Percentiles rank a stretch among this genome's conserved stretches.
phyloP scores from a whole-genome alignment of 2,329 filamentous ascomycete genomes.

The Nakataea oryzae region DNA sequence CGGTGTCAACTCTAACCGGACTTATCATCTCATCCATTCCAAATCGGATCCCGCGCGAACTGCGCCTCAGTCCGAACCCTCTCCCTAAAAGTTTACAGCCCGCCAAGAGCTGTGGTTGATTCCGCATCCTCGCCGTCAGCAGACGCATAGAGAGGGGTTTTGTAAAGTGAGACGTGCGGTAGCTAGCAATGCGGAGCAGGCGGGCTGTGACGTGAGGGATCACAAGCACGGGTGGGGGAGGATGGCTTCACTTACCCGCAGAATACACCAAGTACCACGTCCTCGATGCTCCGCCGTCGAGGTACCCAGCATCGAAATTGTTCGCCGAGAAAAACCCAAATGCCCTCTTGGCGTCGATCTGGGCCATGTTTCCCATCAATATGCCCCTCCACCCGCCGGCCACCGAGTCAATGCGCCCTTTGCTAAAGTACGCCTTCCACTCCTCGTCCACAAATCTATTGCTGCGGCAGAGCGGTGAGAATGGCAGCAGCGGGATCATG shows the following conservation, averaged over 20 bases:
- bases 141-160: background rate
- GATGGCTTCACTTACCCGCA: constrained; percentile 64
- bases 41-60: background rate
- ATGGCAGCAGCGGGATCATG: constrained; percentile 68
- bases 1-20: background rate
- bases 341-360: constrained; percentile 58
- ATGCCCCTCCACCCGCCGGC: constrained; percentile 78
- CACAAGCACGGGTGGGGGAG: background rate
- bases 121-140: background rate
- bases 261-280: constrained; percentile 79
- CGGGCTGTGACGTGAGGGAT: too few species aligned
- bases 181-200: too few species aligned
- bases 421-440: constrained; percentile 69
- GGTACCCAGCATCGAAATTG: constrained; percentile 55
- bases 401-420: constrained; percentile 54
- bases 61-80: background rate
- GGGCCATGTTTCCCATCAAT: constrained; percentile 70
- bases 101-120: background rate
- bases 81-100: background rate
- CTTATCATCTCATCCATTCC: background rate
- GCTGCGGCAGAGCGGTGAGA: constrained; percentile 56
- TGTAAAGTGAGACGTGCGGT: background rate
- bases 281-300: constrained; percentile 73
- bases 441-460: constrained; percentile 67
- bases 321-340: constrained; percentile 65